phyloP scores from a whole-genome alignment of 1,139 yeast species.

The Hansenula sp. region DNA sequence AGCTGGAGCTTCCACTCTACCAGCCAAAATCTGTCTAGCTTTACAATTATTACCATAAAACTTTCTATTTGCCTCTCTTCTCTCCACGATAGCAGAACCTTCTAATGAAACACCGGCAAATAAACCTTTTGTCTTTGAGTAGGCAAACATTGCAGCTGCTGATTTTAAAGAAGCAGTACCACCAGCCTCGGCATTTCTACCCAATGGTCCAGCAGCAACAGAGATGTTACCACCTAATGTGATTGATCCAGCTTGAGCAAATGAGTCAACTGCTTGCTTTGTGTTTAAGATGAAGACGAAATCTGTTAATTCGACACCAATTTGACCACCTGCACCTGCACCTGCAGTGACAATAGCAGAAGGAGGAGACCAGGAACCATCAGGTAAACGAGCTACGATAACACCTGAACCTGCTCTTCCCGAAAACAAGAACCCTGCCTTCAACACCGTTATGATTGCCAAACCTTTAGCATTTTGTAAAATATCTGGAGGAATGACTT shows the following conservation, averaged over 20 bases:
- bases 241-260: conserved; percentile 90
- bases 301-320: conserved; percentile 95
- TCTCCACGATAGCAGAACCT: conserved; percentile 91
- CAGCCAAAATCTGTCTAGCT: conserved; percentile 77
- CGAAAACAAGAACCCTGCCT: conserved; percentile 93
- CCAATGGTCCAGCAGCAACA: conserved; percentile 97
- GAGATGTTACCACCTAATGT: conserved; percentile 95
- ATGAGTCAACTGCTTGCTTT: conserved; percentile 85
- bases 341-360: conserved; percentile 95
- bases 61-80: conserved; percentile 94
- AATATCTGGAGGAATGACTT: conserved; percentile 86
- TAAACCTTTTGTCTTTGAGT: conserved; percentile 93
- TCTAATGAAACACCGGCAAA: conserved; percentile 97
- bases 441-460: conserved; percentile 84
- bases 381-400: conserved; percentile 88
- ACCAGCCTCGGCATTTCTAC: conserved; percentile 97
- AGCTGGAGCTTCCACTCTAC: conserved; percentile 88
- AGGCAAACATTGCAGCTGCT: conserved; percentile 89
- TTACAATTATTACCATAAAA: conserved; percentile 87
- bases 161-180: conserved; percentile 88
- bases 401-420: conserved; percentile 98
- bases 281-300: conserved; percentile 90
- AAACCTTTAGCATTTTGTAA: conserved; percentile 89
- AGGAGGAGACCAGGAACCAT: conserved; percentile 98
- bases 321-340: conserved; percentile 98